Evolutionary conservation across 2,329 filamentous ascomycete genomes (phyloP).

Genomic region (Talaromyces sp.): DNA sequence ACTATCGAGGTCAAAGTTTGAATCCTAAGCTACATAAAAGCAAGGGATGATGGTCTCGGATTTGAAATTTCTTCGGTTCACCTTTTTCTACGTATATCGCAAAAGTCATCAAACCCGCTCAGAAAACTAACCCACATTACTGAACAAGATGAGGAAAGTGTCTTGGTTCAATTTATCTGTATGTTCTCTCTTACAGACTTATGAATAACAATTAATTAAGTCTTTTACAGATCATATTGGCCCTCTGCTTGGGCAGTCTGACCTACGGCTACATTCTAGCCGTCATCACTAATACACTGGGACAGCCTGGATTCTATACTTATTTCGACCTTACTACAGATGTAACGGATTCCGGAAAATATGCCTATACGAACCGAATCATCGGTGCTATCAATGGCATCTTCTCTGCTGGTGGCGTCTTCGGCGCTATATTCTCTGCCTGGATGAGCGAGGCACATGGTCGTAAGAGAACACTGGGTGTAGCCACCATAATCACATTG

Average conservation of each 20-base stretch:
- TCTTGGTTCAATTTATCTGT: not conserved
- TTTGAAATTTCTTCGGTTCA: not conserved
- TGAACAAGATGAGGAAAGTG: not conserved
- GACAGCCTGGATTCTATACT: not conserved
- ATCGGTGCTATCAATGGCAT: constrained; percentile 1
- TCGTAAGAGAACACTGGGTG: not conserved
- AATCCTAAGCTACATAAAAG: not conserved
- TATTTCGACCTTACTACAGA: not conserved
- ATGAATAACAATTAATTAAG: not conserved
- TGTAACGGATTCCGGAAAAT: not conserved
- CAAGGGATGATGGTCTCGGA: not conserved
- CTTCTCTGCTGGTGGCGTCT: not conserved
- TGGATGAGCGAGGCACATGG: not conserved
- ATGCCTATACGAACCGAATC: not conserved
- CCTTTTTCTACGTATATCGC: not conserved
- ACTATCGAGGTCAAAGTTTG: not conserved
- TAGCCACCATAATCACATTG: not conserved
- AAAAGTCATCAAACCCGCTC: not conserved
- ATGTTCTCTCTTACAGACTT: not conserved
- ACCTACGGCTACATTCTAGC: not conserved
- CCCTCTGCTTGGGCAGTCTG: not conserved
- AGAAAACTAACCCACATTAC: not conserved
- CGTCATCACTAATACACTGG: not conserved
- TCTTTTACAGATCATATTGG: not conserved
- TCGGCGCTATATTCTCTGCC: not conserved